A percentile compares a stretch with the other conserved stretches of the same genome.
Conservation (phyloP, 306 rosid genomes). For the Hippophae gyantsensis region DNA sequence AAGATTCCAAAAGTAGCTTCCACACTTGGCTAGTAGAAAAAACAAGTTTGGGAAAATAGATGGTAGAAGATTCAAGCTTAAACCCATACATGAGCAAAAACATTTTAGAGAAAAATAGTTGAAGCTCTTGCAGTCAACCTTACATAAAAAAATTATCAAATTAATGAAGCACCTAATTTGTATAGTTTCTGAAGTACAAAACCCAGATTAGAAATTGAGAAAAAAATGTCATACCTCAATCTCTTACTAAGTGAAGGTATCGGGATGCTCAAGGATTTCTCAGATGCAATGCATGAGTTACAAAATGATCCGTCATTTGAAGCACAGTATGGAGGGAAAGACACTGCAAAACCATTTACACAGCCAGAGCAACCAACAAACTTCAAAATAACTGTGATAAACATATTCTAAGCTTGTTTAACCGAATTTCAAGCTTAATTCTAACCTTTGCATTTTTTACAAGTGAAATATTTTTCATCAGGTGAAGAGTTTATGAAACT, state of each 20-base stretch:
- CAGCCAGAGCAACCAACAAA: constrained; percentile 13
- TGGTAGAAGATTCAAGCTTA: too few species aligned
- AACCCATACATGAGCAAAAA: too few species aligned
- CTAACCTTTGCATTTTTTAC: constrained; percentile 79
- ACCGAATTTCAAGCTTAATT: constrained; percentile 3
- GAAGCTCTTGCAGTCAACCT: not conserved
- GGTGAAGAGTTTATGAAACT: constrained; percentile 55
- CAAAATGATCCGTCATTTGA: constrained; percentile 62
- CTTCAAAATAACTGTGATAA: constrained; percentile 4
- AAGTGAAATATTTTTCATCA: constrained; percentile 60
- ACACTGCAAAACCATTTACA: constrained; percentile 29
- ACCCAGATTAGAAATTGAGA: not conserved
- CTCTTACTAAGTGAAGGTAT: constrained; percentile 29
- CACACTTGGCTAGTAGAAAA: too few species aligned
- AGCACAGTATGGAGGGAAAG: constrained; percentile 63
- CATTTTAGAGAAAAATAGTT: not conserved
- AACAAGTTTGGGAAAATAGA: too few species aligned
- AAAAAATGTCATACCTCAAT: constrained; percentile 44
- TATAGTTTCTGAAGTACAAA: not conserved
- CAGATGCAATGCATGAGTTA: constrained; percentile 55
- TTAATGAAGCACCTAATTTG: not conserved
- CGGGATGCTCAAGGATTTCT: constrained; percentile 35
- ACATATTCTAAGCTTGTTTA: constrained; percentile 11
- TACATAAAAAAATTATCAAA: too few species aligned
- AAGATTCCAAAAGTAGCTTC: too few species aligned